A percentile compares a stretch with the other conserved stretches of the same genome.
Conservation (phyloP, 148 eudicot species). For the Amaranthus cruentus region DNA sequence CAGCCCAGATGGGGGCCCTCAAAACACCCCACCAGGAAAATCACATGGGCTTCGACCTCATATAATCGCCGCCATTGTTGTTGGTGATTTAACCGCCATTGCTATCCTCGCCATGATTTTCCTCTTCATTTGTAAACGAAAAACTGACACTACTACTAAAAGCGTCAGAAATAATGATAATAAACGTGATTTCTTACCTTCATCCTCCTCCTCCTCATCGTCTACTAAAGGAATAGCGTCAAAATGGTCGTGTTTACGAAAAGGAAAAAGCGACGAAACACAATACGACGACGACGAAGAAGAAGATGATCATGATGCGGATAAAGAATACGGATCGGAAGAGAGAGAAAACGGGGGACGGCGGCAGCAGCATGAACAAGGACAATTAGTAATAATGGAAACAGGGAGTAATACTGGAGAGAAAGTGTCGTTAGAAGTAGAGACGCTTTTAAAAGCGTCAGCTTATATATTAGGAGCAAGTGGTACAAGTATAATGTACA, state of each 20-base stretch:
- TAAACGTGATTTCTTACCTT: constrained; percentile 33
- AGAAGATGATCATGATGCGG: constrained; percentile 26
- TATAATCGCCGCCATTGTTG: constrained; percentile 62
- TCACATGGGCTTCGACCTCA: constrained; percentile 20
- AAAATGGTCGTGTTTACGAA: constrained; percentile 60
- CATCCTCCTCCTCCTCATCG: constrained; percentile 31
- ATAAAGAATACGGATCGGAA: constrained; percentile 25
- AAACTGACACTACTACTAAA: constrained; percentile 3
- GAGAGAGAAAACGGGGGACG: constrained; percentile 9
- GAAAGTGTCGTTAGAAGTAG: constrained; percentile 55
- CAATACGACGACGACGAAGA: constrained; percentile 30
- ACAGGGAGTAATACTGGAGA: constrained; percentile 2
- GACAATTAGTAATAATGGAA: constrained; percentile 67
- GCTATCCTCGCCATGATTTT: constrained; percentile 38
- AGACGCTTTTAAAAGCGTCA: constrained; percentile 82
- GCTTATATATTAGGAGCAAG: constrained; percentile 88
- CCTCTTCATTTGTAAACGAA: constrained; percentile 38
- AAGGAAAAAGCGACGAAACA: constrained; percentile 25
- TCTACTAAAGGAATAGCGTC: constrained; percentile 48
- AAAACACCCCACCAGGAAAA: constrained; percentile 5
- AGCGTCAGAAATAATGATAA: constrained; percentile 6
- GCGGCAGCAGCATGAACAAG: constrained; percentile 27
- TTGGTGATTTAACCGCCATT: constrained; percentile 59
- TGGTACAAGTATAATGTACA: constrained; percentile 82
- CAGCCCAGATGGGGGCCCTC: constrained; percentile 19